phyloP scores from a whole-genome alignment of 495 filamentous ascomycete genomes.

The Amniculicola lignicola region DNA sequence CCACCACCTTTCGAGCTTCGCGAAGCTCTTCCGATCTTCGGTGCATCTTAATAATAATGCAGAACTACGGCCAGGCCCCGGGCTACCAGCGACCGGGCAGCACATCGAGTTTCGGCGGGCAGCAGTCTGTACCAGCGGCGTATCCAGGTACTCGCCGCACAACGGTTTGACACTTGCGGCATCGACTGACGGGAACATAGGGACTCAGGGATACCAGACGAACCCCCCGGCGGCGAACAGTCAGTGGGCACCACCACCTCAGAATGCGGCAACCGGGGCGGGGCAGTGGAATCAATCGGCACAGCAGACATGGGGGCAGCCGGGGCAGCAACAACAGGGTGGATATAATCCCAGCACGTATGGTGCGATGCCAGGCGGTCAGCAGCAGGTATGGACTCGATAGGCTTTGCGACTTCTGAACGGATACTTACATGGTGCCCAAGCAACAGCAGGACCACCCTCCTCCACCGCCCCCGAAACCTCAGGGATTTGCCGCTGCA shows the following conservation, averaged over 20 bases:
- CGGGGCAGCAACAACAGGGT: slow-evolving; percentile 12
- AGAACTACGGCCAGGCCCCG: slow-evolving; percentile 24
- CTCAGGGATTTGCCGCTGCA: slow-evolving; percentile 17
- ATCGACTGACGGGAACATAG: background rate
- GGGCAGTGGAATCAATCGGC: slow-evolving; percentile 27
- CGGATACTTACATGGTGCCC: background rate
- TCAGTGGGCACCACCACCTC: slow-evolving; percentile 30
- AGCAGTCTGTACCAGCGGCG: slow-evolving; percentile 15
- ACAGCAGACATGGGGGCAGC: slow-evolving; percentile 4
- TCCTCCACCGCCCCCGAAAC: slow-evolving; percentile 32
- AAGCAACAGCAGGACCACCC: slow-evolving; percentile 22
- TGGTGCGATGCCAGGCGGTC: slow-evolving; percentile 28
- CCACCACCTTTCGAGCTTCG: background rate
- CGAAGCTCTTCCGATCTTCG: background rate
- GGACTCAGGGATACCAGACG: slow-evolving; percentile 24
- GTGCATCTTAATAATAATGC: slow-evolving; percentile 22
- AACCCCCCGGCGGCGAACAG: slow-evolving; percentile 12
- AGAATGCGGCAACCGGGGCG: slow-evolving; percentile 1
- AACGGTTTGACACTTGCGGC: background rate
- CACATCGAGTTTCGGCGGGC: slow-evolving; percentile 23
- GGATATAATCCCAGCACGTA: slow-evolving; percentile 29
- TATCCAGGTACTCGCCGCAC: slow-evolving; percentile 27
- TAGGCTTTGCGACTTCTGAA: background rate
- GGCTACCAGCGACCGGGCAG: slow-evolving; percentile 29
- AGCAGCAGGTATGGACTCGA: slow-evolving; percentile 14